Base-by-base conservation (phyloP, 805 yeast genomes). In the Teunomyces tritomae region DNA sequence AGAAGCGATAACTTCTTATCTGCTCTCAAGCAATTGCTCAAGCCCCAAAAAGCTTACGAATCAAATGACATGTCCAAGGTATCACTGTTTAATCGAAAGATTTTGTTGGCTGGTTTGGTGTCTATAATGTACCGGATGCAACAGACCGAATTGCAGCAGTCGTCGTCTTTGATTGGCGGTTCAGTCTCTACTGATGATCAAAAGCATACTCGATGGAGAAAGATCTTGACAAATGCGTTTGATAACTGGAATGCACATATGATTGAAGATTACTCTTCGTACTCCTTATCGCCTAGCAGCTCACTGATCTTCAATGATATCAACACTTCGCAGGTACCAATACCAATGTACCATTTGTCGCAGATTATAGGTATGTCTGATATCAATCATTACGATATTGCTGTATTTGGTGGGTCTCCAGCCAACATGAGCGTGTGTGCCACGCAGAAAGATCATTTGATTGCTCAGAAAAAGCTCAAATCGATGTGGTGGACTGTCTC, bases 401-500 rank as follows among this genome's bases (percentile, higher is more conserved):
- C 86, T 46, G 83, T 87, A 4, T 84, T 74, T 62, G 84, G 91
- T 2, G 96, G 96, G 0, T 87, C 89, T 6, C 94, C 94, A 1
- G 80, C 85, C 67, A 78, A 90, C 57, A 83, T 86, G 84, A 86
- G 74, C 50, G 77, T 73, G 4, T 58, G 54, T 27, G 74, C 70
- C 1, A 67, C 71, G 1, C 44, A 53, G 28, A 69, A 71, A 43
- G 77, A 73, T 49, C 60, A 63, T 44, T 47, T 54, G 16, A 55
- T 63, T 17, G 74, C 70, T 4, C 72, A 63, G 46, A 51, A 63
- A 11, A 71, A 71, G 49, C 53, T 71, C 26, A 54, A 49, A 46
- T 57, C 55, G 11, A 65, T 71, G 44, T 72, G 76, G 77, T 35
- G 48, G 30, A 56, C 53, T 28, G 78, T 73, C 43, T 80, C 87